Conservation (phyloP, 1,139 yeast genomes). For the Lodderomyces theae region DNA sequence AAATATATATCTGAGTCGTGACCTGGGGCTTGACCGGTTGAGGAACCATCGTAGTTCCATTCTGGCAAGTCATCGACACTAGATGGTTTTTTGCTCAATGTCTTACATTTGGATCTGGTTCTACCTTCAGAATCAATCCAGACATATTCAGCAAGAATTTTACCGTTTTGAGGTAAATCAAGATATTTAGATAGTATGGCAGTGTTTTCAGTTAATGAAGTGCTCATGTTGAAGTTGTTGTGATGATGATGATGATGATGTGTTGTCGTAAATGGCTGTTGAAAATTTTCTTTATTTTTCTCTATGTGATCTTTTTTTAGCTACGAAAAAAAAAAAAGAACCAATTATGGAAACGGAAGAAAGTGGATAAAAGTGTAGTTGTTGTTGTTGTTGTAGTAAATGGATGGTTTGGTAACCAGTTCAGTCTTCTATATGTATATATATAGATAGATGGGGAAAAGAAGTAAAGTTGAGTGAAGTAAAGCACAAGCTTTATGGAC, state of each 20-base stretch:
- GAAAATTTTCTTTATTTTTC: neutral
- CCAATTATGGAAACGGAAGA: neutral
- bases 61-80: constrained; percentile 88
- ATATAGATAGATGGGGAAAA: neutral
- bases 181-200: constrained; percentile 77
- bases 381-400: neutral
- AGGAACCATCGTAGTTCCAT: constrained; percentile 99
- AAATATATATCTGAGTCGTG: constrained; percentile 92
- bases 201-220: constrained; percentile 63
- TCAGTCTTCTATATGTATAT: neutral
- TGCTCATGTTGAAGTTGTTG: constrained; percentile 23
- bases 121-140: constrained; percentile 96
- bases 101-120: constrained; percentile 92
- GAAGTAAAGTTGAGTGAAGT: no score
- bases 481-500: neutral
- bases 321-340: neutral
- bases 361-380: neutral
- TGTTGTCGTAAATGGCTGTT: neutral
- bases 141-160: constrained; percentile 90
- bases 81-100: constrained; percentile 65
- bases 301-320: neutral
- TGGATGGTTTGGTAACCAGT: neutral
- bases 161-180: constrained; percentile 81
- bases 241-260: neutral
- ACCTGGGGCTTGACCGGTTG: constrained; percentile 98